A percentile compares a stretch with the other conserved stretches of the same genome.
phyloP scores from a whole-genome alignment of 257 asterid genomes.

The Anisodus acutangulus region DNA sequence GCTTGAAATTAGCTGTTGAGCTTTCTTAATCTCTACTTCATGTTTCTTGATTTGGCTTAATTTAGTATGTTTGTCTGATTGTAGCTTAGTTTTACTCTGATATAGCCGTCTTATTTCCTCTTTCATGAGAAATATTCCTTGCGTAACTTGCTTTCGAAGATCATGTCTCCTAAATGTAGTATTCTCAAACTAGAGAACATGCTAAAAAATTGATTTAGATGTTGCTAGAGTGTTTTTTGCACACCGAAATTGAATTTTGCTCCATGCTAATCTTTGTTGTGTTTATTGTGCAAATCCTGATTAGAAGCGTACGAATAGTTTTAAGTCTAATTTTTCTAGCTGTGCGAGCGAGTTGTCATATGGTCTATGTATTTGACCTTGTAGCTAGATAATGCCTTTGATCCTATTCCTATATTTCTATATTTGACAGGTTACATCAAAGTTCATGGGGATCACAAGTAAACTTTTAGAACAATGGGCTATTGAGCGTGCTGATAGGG shows the following conservation, averaged over 20 bases:
- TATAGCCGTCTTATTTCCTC: too few relatives aligned
- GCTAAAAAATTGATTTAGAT: too few relatives aligned
- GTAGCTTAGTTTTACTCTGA: too few relatives aligned
- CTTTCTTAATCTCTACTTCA: too few relatives aligned
- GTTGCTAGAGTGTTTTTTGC: not conserved
- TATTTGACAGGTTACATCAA: constrained; percentile 36
- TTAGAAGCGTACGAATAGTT: not conserved
- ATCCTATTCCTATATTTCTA: not conserved
- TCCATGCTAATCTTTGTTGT: too few relatives aligned
- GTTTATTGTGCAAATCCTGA: not conserved
- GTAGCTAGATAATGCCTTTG: not conserved
- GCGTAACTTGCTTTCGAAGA: too few relatives aligned
- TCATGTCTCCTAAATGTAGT: too few relatives aligned
- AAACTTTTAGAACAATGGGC: constrained; percentile 41
- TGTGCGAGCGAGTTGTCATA: not conserved
- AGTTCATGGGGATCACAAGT: constrained; percentile 37
- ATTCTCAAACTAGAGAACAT: too few relatives aligned
- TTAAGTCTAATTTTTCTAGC: not conserved
- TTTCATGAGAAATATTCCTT: too few relatives aligned
- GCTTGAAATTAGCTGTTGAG: too few relatives aligned
- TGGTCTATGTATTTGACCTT: not conserved
- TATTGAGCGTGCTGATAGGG: constrained; percentile 26
- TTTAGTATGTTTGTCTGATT: too few relatives aligned
- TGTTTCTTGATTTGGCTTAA: too few relatives aligned
- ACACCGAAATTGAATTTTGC: not conserved